phyloP scores from a whole-genome alignment of 768 basidiomycete genomes.

The Phanerochaete carnosa region DNA sequence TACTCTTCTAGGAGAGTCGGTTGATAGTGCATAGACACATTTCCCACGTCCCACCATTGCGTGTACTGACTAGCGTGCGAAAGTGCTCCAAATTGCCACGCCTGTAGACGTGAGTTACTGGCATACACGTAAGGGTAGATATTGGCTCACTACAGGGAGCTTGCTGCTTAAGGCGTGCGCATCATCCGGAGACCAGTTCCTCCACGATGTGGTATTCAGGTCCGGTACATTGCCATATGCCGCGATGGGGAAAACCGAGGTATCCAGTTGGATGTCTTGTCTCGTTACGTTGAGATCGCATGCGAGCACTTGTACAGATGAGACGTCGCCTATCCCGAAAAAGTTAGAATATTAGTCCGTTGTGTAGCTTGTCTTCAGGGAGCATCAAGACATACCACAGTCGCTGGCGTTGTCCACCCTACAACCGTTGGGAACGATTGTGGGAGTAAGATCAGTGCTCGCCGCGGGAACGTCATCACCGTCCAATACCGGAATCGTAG shows the following conservation, averaged over 20 bases:
- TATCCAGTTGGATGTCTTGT: neutral
- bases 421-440: neutral
- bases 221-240: neutral
- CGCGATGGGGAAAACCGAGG: neutral
- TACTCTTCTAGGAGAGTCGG: neutral
- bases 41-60: neutral
- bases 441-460: neutral
- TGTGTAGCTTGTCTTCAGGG: neutral
- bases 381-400: neutral
- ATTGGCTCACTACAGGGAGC: neutral
- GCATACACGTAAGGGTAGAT: neutral
- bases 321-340: neutral
- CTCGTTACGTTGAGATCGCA: neutral
- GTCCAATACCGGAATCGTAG: neutral
- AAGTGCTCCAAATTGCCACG: neutral
- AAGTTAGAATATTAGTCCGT: neutral
- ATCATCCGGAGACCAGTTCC: neutral
- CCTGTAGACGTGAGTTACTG: neutral
- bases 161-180: neutral
- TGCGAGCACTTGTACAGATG: neutral
- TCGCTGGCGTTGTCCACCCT: neutral
- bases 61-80: neutral
- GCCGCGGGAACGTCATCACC: neutral
- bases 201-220: neutral
- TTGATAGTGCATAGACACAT: neutral